Conservation (phyloP, 208 protist genomes). For the Trypanosoma caninum region DNA sequence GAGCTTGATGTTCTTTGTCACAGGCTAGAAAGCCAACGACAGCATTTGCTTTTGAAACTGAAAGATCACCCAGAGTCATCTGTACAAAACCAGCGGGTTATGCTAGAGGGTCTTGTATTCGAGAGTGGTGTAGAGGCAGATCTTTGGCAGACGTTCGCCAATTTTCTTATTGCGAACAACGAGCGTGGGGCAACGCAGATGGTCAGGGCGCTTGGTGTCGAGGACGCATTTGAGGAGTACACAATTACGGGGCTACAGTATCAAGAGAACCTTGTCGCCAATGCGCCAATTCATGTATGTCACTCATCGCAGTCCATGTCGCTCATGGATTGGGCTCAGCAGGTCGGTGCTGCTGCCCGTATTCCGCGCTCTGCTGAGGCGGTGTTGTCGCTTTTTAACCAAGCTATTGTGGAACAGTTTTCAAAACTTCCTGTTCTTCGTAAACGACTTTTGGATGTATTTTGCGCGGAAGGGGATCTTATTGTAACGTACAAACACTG, state of each 20-base stretch:
- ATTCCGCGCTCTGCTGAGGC: conserved; percentile 30
- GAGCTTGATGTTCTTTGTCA: conserved; percentile 78
- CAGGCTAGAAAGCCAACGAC: conserved; percentile 57
- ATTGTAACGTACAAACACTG: conserved; percentile 66
- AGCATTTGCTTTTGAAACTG: conserved; percentile 60
- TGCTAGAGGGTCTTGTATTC: conserved; percentile 63
- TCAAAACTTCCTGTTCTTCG: conserved; percentile 60
- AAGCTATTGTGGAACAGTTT: conserved; percentile 80
- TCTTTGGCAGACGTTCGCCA: conserved; percentile 70
- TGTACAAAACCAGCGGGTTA: conserved; percentile 56
- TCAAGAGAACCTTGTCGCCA: conserved; percentile 65
- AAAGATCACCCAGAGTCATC: conserved; percentile 50
- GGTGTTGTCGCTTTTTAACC: conserved; percentile 64
- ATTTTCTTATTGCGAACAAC: conserved; percentile 31
- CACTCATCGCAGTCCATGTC: conserved; percentile 34
- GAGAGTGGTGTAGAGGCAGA: conserved; percentile 68
- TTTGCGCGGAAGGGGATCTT: conserved; percentile 73
- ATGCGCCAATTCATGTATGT: conserved; percentile 49
- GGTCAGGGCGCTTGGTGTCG: conserved; percentile 56
- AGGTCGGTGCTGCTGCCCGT: conserved; percentile 34
- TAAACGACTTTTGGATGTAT: conserved; percentile 63
- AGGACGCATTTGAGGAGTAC: conserved; percentile 80
- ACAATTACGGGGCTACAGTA: conserved; percentile 73
- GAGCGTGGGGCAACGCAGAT: conserved; percentile 32
- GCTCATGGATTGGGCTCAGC: conserved; percentile 54